Conservation (phyloP, 148 eudicot species). For the Oxyria digyna region DNA sequence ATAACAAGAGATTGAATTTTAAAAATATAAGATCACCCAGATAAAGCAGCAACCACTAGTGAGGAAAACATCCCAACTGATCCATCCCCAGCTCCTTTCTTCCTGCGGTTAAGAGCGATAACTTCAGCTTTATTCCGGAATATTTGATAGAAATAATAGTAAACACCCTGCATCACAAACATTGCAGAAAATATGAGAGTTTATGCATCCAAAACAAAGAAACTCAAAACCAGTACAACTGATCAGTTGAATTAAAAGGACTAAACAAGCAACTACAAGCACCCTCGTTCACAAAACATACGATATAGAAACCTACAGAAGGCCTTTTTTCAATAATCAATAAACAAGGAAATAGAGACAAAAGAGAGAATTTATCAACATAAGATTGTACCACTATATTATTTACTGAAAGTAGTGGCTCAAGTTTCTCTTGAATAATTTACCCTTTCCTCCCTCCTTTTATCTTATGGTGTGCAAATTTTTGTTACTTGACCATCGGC, state of each 20-base stretch:
- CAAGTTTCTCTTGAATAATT: neutral
- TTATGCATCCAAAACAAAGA: slow-evolving; percentile 13
- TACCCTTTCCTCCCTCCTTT: neutral
- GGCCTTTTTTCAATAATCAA: neutral
- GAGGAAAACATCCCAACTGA: slow-evolving; percentile 97
- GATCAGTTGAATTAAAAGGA: neutral
- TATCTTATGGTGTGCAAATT: neutral
- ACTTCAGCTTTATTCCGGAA: slow-evolving; percentile 86
- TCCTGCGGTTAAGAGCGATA: slow-evolving; percentile 63
- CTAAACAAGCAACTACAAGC: slow-evolving; percentile 1
- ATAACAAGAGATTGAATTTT: neutral
- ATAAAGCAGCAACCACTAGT: slow-evolving; percentile 80
- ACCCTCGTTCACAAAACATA: neutral
- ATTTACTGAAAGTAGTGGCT: neutral
- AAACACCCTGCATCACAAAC: slow-evolving; percentile 86
- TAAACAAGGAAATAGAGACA: neutral
- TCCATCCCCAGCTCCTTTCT: slow-evolving; percentile 82
- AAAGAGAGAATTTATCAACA: neutral
- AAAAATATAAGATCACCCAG: slow-evolving; percentile 55
- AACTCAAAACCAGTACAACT: slow-evolving; percentile 2
- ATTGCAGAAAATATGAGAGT: slow-evolving; percentile 32
- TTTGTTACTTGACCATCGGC: neutral
- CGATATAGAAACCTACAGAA: neutral
- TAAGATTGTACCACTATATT: neutral
- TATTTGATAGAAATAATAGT: slow-evolving; percentile 99